Base-by-base conservation (phyloP, 352 stramenopile species). In the Plasmopara halstedii region DNA sequence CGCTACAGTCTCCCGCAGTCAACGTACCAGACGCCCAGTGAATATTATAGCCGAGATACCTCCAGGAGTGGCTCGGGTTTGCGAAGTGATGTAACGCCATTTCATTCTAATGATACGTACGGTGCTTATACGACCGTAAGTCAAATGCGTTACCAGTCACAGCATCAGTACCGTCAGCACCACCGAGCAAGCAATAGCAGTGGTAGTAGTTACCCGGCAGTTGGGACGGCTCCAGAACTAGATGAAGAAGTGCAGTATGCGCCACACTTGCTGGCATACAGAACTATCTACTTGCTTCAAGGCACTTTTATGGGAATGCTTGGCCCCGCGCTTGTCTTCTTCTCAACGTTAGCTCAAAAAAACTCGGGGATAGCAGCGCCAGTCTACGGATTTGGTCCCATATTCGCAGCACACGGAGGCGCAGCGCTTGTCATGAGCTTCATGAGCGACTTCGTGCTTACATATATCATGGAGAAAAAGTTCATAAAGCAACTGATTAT, bases 381-480 rank as follows among this genome's bases (percentile, higher is more conserved):
- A 23, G 65, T 88, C 8, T 73, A 69, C 33, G 76, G 64, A 2
- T 88, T 86, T 39, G 77, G 77, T 0, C 70, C 77, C 27, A 86
- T 88, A 36, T 88, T 88, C 19, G 72, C 77, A 19, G 73, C 73
- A 6, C 73, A 88, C 29, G 77, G 77, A 49, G 77, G 71, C 21
- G 71, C 77, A 0, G 77, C 74, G 29, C 64, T 88, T 26, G 49
- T 88, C 47, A 82, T 83, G 73, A 82, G 67, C 47, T 86, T 85
- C 44, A 79, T 88, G 67, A 86, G 77, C 38, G 77, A 88, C 49
- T 63, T 88, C 42, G 64, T 86, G 54, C 67, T 88, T 18, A 83
- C 66, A 21, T 74, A 71, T 13, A 64, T 69, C 26, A 79, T 75
- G 36, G 70, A 88, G 57, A 81, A 67, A 53, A 56, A 80, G 17